Conservation (phyloP, 2,329 filamentous ascomycete genomes). For the Aspergillus fischeri region DNA sequence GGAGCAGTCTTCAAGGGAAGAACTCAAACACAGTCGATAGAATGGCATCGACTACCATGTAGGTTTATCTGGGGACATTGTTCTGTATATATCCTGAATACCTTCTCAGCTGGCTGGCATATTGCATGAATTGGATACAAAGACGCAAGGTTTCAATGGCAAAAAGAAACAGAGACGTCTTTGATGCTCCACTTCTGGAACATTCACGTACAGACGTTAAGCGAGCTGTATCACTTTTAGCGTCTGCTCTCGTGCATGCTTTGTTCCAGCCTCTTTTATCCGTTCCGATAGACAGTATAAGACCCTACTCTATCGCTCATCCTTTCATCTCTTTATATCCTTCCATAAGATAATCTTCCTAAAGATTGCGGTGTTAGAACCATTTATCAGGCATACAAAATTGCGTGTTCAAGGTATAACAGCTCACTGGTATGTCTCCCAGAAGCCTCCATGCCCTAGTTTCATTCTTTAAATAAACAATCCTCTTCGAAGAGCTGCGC, state of each 20-base stretch:
- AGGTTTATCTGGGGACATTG: neutral
- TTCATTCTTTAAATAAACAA: neutral
- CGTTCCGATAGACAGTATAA: neutral
- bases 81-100: neutral
- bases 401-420: neutral
- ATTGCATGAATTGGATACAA: neutral
- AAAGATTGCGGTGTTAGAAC: neutral
- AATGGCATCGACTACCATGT: neutral
- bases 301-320: neutral
- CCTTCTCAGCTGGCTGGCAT: neutral
- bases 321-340: neutral
- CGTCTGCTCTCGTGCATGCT: neutral
- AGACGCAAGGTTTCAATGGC: neutral
- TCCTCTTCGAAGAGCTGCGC: neutral
- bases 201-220: neutral
- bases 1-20: neutral
- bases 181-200: neutral
- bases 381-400: neutral
- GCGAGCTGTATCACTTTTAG: neutral
- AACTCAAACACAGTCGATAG: neutral
- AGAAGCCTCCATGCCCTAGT: neutral
- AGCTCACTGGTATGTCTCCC: neutral
- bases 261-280: neutral
- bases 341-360: neutral
- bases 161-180: neutral